Percentiles rank a stretch among this genome's conserved stretches.
Conservation (phyloP, 2,329 filamentous ascomycete species). For the Aspergillus oerlinghausenensis region DNA sequence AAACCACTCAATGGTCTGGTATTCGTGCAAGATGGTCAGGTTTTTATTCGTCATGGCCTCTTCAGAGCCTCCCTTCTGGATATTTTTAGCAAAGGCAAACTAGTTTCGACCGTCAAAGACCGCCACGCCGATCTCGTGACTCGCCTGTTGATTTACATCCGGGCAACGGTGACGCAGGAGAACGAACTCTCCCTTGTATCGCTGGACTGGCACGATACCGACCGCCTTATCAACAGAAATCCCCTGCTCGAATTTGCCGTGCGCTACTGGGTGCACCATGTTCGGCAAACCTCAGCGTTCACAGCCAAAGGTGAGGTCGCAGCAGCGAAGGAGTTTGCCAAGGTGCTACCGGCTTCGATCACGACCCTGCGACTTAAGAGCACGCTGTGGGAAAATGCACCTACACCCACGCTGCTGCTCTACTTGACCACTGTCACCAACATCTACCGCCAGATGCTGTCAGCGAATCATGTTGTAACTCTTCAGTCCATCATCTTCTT, state of each 20-base stretch:
- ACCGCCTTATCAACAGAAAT: slow-evolving; percentile 30
- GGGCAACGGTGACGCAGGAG: slow-evolving; percentile 23
- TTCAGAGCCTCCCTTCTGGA: slow-evolving; percentile 31
- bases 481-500: slow-evolving; percentile 35
- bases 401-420: slow-evolving; percentile 27
- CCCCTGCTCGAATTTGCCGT: slow-evolving; percentile 44
- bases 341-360: slow-evolving; percentile 44
- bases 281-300: slow-evolving; percentile 41
- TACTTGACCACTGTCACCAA: slow-evolving; percentile 27
- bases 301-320: slow-evolving; percentile 33
- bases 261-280: slow-evolving; percentile 46
- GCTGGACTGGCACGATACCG: slow-evolving; percentile 25
- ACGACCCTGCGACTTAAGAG: slow-evolving; percentile 47
- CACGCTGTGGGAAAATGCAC: slow-evolving; percentile 42
- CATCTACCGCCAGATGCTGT: slow-evolving; percentile 30
- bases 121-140: slow-evolving; percentile 30
- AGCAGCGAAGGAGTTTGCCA: slow-evolving; percentile 43
- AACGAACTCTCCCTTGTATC: slow-evolving; percentile 29
- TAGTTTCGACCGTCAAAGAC: slow-evolving; percentile 29
- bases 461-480: slow-evolving; percentile 40
- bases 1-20: slow-evolving; percentile 30
- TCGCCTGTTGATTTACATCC: slow-evolving; percentile 34
- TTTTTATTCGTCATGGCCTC: slow-evolving; percentile 34
- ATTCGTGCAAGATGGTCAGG: slow-evolving; percentile 30
- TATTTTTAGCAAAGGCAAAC: slow-evolving; percentile 27